A percentile compares a stretch with the other conserved stretches of the same genome.
These are phyloP conservation scores for Staphylotrichum longicolle DNA, from an alignment of 495 filamentous ascomycete genomes.

Conservation along the genomic window DNA sequence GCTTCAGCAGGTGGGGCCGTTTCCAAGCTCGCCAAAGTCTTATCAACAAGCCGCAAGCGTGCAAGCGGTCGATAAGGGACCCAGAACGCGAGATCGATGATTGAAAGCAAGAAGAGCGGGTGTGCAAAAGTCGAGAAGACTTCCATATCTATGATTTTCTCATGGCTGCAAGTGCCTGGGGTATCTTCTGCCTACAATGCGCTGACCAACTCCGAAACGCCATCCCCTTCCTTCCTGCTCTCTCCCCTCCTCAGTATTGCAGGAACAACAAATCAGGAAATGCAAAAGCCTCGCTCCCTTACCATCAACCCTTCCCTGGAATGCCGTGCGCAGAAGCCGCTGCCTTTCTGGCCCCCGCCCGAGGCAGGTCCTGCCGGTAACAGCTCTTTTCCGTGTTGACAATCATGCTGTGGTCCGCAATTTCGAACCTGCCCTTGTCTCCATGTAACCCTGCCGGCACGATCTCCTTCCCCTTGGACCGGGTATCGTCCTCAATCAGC, in stretches of 20 bases:
- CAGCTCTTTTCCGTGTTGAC: conserved; percentile 42
- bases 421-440: conserved; percentile 36
- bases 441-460: conserved; percentile 58
- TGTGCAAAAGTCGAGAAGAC: too few relatives aligned
- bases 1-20: background rate
- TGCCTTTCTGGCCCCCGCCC: conserved; percentile 26
- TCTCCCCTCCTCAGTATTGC: too few relatives aligned
- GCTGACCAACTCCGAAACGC: conserved; percentile 15
- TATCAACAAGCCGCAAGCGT: too few relatives aligned
- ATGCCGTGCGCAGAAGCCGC: conserved; percentile 16
- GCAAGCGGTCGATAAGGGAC: background rate
- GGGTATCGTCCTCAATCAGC: conserved; percentile 41
- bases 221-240: background rate
- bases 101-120: too few relatives aligned
- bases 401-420: conserved; percentile 51
- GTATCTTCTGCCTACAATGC: conserved; percentile 10
- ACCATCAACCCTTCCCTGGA: conserved; percentile 19
- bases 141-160: background rate
- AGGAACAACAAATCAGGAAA: background rate
- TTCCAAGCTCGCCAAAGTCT: background rate
- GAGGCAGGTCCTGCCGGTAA: conserved; percentile 38
- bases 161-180: background rate
- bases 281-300: background rate
- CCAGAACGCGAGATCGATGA: background rate
- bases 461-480: conserved; percentile 66